phyloP scores from a whole-genome alignment of 768 basidiomycete species.

The Tulasnella sp. region DNA sequence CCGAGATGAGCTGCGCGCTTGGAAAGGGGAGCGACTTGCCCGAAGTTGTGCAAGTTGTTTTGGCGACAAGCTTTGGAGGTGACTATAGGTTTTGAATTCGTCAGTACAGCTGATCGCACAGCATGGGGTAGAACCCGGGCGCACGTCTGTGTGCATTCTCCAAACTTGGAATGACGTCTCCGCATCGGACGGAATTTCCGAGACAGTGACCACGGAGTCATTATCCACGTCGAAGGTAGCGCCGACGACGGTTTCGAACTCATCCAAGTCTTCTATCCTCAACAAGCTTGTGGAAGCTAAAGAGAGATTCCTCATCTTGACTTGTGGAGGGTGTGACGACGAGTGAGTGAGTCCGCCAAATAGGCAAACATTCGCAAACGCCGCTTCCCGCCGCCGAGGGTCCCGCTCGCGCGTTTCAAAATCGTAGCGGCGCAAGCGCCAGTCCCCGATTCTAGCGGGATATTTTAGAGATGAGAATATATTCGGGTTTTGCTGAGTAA shows the following conservation, averaged over 20 bases:
- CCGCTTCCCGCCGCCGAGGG: neutral
- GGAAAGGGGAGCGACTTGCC: constrained; percentile 14
- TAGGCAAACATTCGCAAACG: neutral
- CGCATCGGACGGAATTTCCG: constrained; percentile 42
- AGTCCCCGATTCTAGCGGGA: too few relatives aligned
- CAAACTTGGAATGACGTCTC: constrained; percentile 54
- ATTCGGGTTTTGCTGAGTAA: too few relatives aligned
- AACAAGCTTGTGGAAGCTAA: neutral
- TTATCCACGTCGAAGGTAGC: constrained; percentile 59
- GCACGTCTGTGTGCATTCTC: constrained; percentile 31
- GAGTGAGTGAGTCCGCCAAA: neutral
- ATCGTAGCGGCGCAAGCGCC: too few relatives aligned
- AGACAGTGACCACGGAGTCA: constrained; percentile 49
- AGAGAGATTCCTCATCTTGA: constrained; percentile 9
- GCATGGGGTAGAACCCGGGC: constrained; percentile 20
- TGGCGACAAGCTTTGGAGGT: neutral
- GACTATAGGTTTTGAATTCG: neutral
- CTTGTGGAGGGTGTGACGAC: too few relatives aligned
- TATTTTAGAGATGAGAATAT: too few relatives aligned
- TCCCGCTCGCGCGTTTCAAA: too few relatives aligned
- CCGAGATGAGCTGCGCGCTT: constrained; percentile 45
- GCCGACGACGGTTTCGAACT: constrained; percentile 32
- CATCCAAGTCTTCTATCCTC: neutral
- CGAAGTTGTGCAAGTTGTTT: constrained; percentile 13
- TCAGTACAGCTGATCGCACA: constrained; percentile 21